phyloP scores from a whole-genome alignment of 345 rosid species.

The Pistacia integerrima region DNA sequence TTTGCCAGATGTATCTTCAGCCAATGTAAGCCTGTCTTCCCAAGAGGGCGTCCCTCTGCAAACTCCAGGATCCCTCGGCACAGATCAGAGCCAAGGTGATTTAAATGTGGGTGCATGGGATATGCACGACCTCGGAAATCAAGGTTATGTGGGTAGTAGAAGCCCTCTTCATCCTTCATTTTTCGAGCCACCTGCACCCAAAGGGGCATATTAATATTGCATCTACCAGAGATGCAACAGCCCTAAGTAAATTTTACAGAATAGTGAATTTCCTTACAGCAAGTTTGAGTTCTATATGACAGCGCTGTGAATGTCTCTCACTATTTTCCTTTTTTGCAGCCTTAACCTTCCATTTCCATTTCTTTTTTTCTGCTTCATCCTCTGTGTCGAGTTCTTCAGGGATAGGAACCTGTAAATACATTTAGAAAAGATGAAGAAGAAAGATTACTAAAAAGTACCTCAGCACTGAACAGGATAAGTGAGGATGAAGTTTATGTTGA shows the following conservation, averaged over 20 bases:
- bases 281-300: slow-evolving; percentile 91
- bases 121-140: slow-evolving; percentile 99
- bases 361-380: slow-evolving; percentile 58
- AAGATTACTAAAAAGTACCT: slow-evolving; percentile 12
- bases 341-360: slow-evolving; percentile 91
- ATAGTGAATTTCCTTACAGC: slow-evolving; percentile 66
- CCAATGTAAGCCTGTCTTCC: slow-evolving; percentile 84
- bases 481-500: slow-evolving; percentile 5
- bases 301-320: slow-evolving; percentile 95
- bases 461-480: not conserved
- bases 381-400: slow-evolving; percentile 79
- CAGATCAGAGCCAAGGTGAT: slow-evolving; percentile 98
- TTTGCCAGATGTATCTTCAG: slow-evolving; percentile 97
- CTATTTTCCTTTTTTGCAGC: slow-evolving; percentile 63
- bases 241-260: slow-evolving; percentile 3
- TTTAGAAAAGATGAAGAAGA: slow-evolving; percentile 9
- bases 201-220: slow-evolving; percentile 22
- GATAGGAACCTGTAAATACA: slow-evolving; percentile 54
- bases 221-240: slow-evolving; percentile 14
- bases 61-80: slow-evolving; percentile 97
- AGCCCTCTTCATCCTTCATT: slow-evolving; percentile 93
- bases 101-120: slow-evolving; percentile 96
- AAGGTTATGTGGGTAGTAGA: slow-evolving; percentile 92
- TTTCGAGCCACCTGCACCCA: slow-evolving; percentile 87
- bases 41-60: slow-evolving; percentile 91